Evolutionary conservation across 495 filamentous ascomycete species (phyloP), one percentile per base, ranked within the genome.

Genomic region (Clohesyomyces aquaticus): DNA sequence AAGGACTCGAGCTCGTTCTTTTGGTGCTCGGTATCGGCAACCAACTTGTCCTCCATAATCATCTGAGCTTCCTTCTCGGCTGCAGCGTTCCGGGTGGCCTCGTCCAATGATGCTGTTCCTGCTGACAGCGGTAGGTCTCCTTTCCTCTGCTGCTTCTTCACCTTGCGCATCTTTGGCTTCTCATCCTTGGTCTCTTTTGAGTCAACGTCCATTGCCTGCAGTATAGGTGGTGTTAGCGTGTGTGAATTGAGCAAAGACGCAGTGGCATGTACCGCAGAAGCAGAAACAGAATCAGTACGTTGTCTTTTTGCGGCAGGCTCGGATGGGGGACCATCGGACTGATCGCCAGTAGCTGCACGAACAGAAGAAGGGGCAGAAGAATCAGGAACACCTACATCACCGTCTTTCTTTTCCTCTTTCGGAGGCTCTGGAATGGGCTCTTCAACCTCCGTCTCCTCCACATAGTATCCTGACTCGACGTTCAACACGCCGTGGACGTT

Each of bases 131-230:
- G 91, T 53, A 99, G 83, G 63, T 98, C 95, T 67, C 94, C 94
- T 82, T 96, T 98, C 75, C 95, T 91, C 59, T 97, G 88, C 79
- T 98, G 95, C 85, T 98, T 99, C 90, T 96, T 98, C 72, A 99
- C 89, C 80, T 97, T 98, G 67, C 93, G 86, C 55, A 86, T 96
- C 89, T 96, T 96, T 71, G 91, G 90, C 77, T 91, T 90, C 63
- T 91, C 89, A 22, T 83, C 84, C 61, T 85, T 86, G 70, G 80
- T 81, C 29, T 81, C 68, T 49, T 68, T 70, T 18, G 70, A 71
- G 59, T 93, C 89, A 57, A 91, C 95, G 41, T 97, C 94, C 93
- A 96, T 96, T 50, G 91, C 87, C 93, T 96, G 78, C 66, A 63
- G 26, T 26, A 49, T 27, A 58, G 25, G 43, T 57, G 11, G 4